Evolutionary conservation across 2,329 filamentous ascomycete genomes (phyloP).

Genomic region (Cladobotryum protrusum): DNA sequence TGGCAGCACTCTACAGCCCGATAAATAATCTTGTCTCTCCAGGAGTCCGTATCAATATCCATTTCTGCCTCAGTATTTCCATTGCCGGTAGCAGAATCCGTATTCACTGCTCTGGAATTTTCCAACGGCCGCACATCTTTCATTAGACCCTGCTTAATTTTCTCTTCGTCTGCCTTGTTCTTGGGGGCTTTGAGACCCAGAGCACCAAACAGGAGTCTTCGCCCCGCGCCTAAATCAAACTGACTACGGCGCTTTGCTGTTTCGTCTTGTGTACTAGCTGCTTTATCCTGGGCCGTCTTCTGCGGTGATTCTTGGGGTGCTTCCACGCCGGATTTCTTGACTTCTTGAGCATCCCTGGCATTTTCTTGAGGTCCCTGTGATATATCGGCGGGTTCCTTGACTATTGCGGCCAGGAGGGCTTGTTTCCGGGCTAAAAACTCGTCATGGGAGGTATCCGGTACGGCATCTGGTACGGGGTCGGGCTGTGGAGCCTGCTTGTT

Average conservation of each 20-base stretch:
- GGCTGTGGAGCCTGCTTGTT: conserved; percentile 22
- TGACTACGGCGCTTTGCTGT: conserved; percentile 13
- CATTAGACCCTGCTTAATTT: conserved; percentile 53
- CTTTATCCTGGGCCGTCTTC: neutral
- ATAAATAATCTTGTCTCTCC: conserved; percentile 68
- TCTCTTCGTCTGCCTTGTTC: conserved; percentile 60
- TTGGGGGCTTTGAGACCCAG: conserved; percentile 65
- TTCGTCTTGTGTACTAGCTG: conserved; percentile 1
- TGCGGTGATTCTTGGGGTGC: neutral
- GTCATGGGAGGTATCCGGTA: conserved; percentile 11
- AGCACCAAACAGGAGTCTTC: conserved; percentile 65
- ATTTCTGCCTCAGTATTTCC: conserved; percentile 4
- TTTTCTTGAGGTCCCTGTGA: conserved; percentile 6
- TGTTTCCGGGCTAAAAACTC: conserved; percentile 35
- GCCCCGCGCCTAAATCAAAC: conserved; percentile 51
- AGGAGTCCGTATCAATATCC: conserved; percentile 52
- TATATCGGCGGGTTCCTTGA: conserved; percentile 16
- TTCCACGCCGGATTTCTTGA: neutral
- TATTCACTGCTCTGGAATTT: conserved; percentile 28
- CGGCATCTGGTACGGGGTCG: conserved; percentile 9
- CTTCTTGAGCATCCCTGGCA: neutral
- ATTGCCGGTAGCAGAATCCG: conserved; percentile 12
- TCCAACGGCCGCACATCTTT: conserved; percentile 41
- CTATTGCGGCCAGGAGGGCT: conserved; percentile 28
- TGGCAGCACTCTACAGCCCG: conserved; percentile 78